Base-by-base conservation (phyloP, 2,329 filamentous ascomycete species). In the Aureobasidium sp. region DNA sequence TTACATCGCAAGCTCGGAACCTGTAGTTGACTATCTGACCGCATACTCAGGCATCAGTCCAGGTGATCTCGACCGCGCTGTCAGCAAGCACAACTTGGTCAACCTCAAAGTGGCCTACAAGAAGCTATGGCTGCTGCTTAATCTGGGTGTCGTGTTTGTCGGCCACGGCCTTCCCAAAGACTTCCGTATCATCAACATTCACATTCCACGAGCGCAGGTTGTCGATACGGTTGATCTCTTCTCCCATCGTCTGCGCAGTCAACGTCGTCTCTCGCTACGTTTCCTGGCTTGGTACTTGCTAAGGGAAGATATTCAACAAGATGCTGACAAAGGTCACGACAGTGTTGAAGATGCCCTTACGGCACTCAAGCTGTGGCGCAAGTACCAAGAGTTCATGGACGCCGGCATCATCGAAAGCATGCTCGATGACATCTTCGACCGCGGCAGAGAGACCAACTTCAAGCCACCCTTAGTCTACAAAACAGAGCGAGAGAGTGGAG, bases 121-220 rank as follows among this genome's bases (percentile, higher is more conserved):
- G 76, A 97, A 97, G 74, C 85, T 99, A 33, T 99, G 95, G 95
- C 84, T 97, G 17, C 81, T 99, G 19, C 83, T 99, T 35, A 99
- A 99, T 71, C 81, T 97, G 0, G 94, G 94, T 52, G 96, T 91
- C 75, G 85, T 90, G 65, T 99, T 99, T 72, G 83, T 99, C 5
- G 94, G 94, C 2, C 94, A 99, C 70, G 93, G 93, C 4, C 80
- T 99, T 45, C 90, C 90, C 67, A 93, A 94, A 68, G 94, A 99
- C 75, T 97, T 99, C 77, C 90, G 94, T 59, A 96, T 96, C 61
- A 96, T 96, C 76, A 99, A 99, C 74, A 97, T 99, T 61, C 90
- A 97, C 72, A 89, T 99, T 0, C 94, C 95, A 1, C 90, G 88
- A 71, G 76, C 84, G 3, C 94, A 99, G 73, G 88, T 96, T 39